Percentiles rank a stretch among this genome's conserved stretches.
phyloP scores from a whole-genome alignment of 305 asterid genomes.

The Plantago coronopus region DNA sequence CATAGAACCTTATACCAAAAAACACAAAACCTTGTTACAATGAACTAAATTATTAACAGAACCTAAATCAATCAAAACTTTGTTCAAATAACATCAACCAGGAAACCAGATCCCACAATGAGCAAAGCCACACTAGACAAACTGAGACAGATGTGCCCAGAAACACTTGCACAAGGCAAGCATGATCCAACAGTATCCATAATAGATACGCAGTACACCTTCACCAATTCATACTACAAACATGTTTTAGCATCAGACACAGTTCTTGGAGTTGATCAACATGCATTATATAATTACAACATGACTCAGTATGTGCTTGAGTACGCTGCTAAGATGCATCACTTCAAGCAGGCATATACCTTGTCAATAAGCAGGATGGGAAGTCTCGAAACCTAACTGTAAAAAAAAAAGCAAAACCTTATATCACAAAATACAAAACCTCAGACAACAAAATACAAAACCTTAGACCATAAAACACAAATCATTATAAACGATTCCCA shows the following conservation, averaged over 20 bases:
- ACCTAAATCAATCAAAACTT: too few species aligned
- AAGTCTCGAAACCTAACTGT: constrained; percentile 44
- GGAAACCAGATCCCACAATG: constrained; percentile 54
- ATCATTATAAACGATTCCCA: too few species aligned
- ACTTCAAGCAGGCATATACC: constrained; percentile 39
- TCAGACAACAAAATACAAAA: too few species aligned
- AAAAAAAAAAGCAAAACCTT: too few species aligned
- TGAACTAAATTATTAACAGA: too few species aligned
- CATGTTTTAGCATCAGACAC: constrained; percentile 39
- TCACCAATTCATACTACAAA: constrained; percentile 49
- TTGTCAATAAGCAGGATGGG: constrained; percentile 65
- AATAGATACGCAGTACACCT: constrained; percentile 34
- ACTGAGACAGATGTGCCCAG: constrained; percentile 44
- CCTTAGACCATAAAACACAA: too few species aligned
- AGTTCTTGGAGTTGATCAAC: constrained; percentile 51
- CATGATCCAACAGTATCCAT: constrained; percentile 48
- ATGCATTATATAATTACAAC: constrained; percentile 37
- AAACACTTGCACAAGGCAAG: constrained; percentile 19
- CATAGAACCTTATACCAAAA: too few species aligned
- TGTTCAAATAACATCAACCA: too few species aligned
- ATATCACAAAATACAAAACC: too few species aligned
- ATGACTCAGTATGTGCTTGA: constrained; percentile 41
- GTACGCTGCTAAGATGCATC: constrained; percentile 32
- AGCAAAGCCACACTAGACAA: constrained; percentile 25
- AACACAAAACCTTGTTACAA: too few species aligned